Conservation (phyloP, 2,329 filamentous ascomycete genomes). For the Sarocladium brachiariae region DNA sequence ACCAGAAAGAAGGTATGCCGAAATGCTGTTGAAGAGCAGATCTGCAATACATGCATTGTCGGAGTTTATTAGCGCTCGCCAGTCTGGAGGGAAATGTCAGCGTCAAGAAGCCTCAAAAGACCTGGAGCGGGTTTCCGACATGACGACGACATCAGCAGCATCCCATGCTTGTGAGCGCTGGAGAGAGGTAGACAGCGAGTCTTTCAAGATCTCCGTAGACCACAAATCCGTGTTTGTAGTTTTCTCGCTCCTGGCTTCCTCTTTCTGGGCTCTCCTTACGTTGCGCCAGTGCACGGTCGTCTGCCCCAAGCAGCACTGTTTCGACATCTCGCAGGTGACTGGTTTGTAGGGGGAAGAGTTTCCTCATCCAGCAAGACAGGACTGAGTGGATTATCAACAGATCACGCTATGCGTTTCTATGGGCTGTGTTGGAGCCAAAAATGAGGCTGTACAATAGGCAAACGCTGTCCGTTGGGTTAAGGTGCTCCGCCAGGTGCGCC, state of each 20-base stretch:
- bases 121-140: too few relatives aligned
- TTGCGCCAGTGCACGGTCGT: background rate
- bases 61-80: slow-evolving; percentile 23
- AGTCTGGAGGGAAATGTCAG: slow-evolving; percentile 17
- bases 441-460: too few relatives aligned
- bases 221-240: background rate
- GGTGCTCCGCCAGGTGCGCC: too few relatives aligned
- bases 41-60: slow-evolving; percentile 21
- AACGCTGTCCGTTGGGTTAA: too few relatives aligned
- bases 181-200: background rate
- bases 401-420: too few relatives aligned
- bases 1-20: slow-evolving; percentile 27
- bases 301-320: background rate
- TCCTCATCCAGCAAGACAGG: too few relatives aligned
- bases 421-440: too few relatives aligned
- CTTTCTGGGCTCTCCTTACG: background rate
- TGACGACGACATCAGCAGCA: background rate
- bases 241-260: background rate
- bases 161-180: background rate
- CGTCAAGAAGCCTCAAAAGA: too few relatives aligned
- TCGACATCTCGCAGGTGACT: background rate
- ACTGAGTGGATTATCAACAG: too few relatives aligned
- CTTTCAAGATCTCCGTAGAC: background rate
- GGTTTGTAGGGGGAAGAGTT: too few relatives aligned
- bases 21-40: slow-evolving; percentile 18